Evolutionary conservation across 1,284 basidiomycete species (phyloP).

Genomic region (Anthracocystis walkeri): DNA sequence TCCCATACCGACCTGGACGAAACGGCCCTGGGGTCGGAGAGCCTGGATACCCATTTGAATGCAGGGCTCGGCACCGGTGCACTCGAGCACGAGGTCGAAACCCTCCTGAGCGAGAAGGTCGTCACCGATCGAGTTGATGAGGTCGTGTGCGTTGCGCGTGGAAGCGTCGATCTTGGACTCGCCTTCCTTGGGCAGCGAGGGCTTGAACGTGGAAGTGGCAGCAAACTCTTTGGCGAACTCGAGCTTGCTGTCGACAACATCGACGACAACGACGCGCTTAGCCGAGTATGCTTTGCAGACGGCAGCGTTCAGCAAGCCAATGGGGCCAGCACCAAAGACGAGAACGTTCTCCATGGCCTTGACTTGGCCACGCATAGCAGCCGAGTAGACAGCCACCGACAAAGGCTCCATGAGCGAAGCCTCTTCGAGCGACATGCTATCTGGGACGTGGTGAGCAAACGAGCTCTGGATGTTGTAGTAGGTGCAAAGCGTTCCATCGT

Average conservation of each 20-base stretch:
- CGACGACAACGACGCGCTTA: constrained; percentile 67
- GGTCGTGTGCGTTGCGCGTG: constrained; percentile 72
- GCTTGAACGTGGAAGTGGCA: constrained; percentile 84
- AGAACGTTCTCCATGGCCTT: constrained; percentile 70
- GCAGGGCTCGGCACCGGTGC: constrained; percentile 72
- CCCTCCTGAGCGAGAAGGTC: constrained; percentile 71
- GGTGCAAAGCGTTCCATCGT: constrained; percentile 85
- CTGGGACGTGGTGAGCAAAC: constrained; percentile 70
- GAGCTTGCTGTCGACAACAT: constrained; percentile 84
- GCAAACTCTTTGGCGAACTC: constrained; percentile 88
- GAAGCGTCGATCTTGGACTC: constrained; percentile 70
- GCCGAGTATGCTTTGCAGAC: constrained; percentile 81
- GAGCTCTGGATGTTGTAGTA: constrained; percentile 71
- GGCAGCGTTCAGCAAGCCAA: constrained; percentile 91
- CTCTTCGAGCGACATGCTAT: constrained; percentile 71
- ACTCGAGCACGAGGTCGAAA: constrained; percentile 76
- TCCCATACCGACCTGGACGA: constrained; percentile 75
- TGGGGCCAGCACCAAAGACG: constrained; percentile 88
- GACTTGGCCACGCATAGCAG: constrained; percentile 81
- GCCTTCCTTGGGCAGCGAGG: constrained; percentile 69
- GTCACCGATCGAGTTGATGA: constrained; percentile 71
- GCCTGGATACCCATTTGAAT: constrained; percentile 64
- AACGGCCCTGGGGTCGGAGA: constrained; percentile 54
- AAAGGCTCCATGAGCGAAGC: constrained; percentile 86
- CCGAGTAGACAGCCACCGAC: constrained; percentile 89